Conservation (phyloP, 768 basidiomycete species). For the Suillus cothurnatus region DNA sequence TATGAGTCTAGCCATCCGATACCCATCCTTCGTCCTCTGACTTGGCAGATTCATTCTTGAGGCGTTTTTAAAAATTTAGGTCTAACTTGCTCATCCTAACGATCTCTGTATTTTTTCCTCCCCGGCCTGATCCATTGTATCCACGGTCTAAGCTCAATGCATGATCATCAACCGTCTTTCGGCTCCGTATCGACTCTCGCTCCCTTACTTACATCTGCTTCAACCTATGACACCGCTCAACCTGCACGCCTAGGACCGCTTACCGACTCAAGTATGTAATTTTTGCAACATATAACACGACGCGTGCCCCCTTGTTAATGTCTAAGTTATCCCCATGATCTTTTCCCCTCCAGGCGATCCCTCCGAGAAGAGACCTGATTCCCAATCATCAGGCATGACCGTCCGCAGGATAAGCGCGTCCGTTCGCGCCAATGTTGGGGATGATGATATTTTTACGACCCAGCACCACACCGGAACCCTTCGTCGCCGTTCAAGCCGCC, state of each 20-base stretch:
- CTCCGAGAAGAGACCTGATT: slow-evolving; percentile 17
- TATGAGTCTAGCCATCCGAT: slow-evolving; percentile 33
- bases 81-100: slow-evolving; percentile 1
- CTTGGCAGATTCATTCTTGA: slow-evolving; percentile 13
- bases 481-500: slow-evolving; percentile 40
- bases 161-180: slow-evolving; percentile 10
- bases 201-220: slow-evolving; percentile 16
- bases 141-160: not conserved
- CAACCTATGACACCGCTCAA: slow-evolving; percentile 24
- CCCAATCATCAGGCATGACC: slow-evolving; percentile 36
- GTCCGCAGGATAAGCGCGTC: slow-evolving; percentile 29
- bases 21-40: slow-evolving; percentile 25
- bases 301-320: slow-evolving; percentile 36
- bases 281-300: slow-evolving; percentile 24
- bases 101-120: slow-evolving; percentile 1
- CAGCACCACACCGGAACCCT: slow-evolving; percentile 15
- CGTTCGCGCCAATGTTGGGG: slow-evolving; percentile 14
- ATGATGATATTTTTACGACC: slow-evolving; percentile 13
- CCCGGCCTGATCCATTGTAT: not conserved
- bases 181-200: slow-evolving; percentile 20
- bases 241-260: not conserved
- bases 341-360: slow-evolving; percentile 22
- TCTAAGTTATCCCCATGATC: slow-evolving; percentile 6
- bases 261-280: slow-evolving; percentile 23
- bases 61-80: not conserved